phyloP scores from a whole-genome alignment of 441 rosid species.

The Geranium incanum region DNA sequence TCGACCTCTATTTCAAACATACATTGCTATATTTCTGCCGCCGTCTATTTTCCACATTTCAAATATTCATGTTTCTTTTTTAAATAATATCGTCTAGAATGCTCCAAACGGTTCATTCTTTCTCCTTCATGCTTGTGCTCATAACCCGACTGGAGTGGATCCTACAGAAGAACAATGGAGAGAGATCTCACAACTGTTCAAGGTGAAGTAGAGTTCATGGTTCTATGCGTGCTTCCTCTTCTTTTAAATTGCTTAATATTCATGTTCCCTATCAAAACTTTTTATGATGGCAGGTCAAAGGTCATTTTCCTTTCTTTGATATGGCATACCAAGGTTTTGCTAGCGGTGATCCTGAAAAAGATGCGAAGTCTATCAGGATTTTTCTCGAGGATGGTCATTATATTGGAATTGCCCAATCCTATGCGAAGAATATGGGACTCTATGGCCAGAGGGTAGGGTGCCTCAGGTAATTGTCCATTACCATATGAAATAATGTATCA shows the following conservation, averaged over 20 bases:
- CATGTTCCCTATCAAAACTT: conserved; percentile 2
- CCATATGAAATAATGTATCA: not conserved
- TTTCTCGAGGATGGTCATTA: conserved; percentile 85
- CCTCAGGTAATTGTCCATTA: conserved; percentile 52
- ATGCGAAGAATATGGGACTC: conserved; percentile 97
- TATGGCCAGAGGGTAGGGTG: conserved; percentile 97
- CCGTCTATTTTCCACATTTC: conserved; percentile 5
- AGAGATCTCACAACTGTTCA: conserved; percentile 78
- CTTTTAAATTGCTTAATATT: not conserved
- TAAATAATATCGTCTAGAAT: conserved; percentile 38
- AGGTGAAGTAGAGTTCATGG: conserved; percentile 34
- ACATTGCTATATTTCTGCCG: not conserved
- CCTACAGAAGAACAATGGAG: conserved; percentile 92
- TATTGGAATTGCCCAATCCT: conserved; percentile 86
- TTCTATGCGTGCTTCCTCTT: not conserved
- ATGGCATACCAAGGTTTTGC: conserved; percentile 99
- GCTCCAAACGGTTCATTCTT: conserved; percentile 91
- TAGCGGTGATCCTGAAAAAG: conserved; percentile 92
- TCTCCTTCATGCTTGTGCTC: conserved; percentile 96
- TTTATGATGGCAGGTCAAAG: conserved; percentile 50
- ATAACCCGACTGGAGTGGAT: conserved; percentile 95
- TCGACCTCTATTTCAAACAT: not conserved
- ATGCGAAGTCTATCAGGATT: conserved; percentile 88
- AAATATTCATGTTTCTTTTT: not conserved
- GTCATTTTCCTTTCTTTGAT: conserved; percentile 85